These are phyloP conservation scores for Debaryomyces psychrophilus DNA, from an alignment of 1,139 yeast genomes.

Conservation along the genomic window DNA sequence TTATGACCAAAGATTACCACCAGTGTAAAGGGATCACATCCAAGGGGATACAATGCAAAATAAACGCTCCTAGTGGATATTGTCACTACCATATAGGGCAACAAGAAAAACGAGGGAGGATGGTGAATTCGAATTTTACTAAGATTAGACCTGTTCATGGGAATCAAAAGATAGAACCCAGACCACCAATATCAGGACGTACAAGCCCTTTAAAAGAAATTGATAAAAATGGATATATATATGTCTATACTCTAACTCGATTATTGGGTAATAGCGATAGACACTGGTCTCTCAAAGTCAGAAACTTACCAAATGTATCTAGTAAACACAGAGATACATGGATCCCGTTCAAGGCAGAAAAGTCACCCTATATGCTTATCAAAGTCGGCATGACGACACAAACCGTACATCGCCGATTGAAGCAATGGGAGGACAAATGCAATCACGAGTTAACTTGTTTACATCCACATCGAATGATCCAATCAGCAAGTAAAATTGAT, in stretches of 20 bases:
- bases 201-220: neutral
- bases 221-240: constrained; percentile 46
- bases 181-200: neutral
- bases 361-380: constrained; percentile 43
- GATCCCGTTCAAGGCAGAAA: constrained; percentile 42
- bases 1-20: constrained; percentile 2
- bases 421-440: constrained; percentile 61
- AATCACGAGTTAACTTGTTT: constrained; percentile 45
- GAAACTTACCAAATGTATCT: constrained; percentile 33
- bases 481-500: constrained; percentile 10
- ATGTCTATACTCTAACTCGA: constrained; percentile 53
- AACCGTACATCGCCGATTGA: constrained; percentile 43
- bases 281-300: constrained; percentile 35
- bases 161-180: neutral
- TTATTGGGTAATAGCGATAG: constrained; percentile 30
- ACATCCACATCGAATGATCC: constrained; percentile 26
- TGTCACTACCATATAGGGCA: constrained; percentile 30
- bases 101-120: neutral
- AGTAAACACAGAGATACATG: constrained; percentile 28
- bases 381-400: constrained; percentile 62
- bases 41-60: constrained; percentile 35
- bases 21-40: constrained; percentile 39
- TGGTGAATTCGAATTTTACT: neutral
- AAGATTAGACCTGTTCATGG: neutral
- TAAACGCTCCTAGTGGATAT: constrained; percentile 23